Evolutionary conservation across 345 rosid species (phyloP).

Genomic region (Iberis pinnata): DNA sequence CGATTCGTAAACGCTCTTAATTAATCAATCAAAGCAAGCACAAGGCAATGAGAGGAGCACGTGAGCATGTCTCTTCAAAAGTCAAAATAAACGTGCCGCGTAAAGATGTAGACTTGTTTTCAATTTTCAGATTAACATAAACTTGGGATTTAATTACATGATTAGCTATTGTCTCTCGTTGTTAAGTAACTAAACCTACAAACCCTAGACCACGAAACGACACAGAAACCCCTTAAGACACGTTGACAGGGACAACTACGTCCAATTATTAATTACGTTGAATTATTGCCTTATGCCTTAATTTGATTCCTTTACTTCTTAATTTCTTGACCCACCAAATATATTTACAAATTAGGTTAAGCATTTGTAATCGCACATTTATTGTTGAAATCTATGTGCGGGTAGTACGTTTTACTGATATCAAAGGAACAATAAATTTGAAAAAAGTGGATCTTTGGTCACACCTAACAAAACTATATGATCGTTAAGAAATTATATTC

Average conservation of each 20-base stretch:
- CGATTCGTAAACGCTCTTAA: constrained; percentile 28
- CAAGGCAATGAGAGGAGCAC: constrained; percentile 12
- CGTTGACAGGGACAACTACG: constrained; percentile 19
- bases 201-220: constrained; percentile 26
- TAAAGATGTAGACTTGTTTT: constrained; percentile 16
- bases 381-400: constrained; percentile 5
- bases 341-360: constrained; percentile 1
- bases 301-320: constrained; percentile 13
- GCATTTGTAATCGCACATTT: background rate
- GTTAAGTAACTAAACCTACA: constrained; percentile 21
- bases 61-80: constrained; percentile 23
- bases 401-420: too few species aligned
- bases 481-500: too few species aligned
- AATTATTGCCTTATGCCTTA: constrained; percentile 21
- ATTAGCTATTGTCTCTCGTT: constrained; percentile 18
- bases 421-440: too few species aligned
- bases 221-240: constrained; percentile 24
- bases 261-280: constrained; percentile 27
- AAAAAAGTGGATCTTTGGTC: too few species aligned
- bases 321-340: constrained; percentile 23
- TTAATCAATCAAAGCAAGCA: too few species aligned
- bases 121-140: constrained; percentile 4
- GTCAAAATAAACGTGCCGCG: constrained; percentile 33
- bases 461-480: too few species aligned
- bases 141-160: background rate